A percentile compares a stretch with the other conserved stretches of the same genome.
These are phyloP conservation scores for Colletotrichum orbiculare DNA, from an alignment of 2,329 filamentous ascomycete genomes.

Conservation along the genomic window DNA sequence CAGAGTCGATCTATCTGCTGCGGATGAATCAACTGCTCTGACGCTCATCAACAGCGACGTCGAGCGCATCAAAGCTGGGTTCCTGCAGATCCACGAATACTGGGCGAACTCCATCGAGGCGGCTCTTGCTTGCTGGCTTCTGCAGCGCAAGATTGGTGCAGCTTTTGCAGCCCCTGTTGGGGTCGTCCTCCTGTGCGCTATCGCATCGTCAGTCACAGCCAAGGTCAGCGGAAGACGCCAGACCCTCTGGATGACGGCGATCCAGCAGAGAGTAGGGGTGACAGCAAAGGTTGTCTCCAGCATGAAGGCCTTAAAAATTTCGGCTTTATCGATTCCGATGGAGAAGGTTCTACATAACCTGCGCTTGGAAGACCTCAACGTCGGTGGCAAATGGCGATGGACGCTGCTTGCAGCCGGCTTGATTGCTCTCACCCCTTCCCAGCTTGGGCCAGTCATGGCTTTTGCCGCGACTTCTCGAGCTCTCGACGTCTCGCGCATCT, in stretches of 20 bases:
- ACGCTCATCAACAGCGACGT: no score
- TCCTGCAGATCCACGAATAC: no score
- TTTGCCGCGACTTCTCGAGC: background rate
- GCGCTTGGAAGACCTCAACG: background rate
- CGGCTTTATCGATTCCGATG: conserved; percentile 46
- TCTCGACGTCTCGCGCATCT: background rate
- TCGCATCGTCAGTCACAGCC: background rate
- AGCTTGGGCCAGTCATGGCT: background rate
- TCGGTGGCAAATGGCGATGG: background rate
- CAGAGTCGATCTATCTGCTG: no score
- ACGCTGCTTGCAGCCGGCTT: background rate
- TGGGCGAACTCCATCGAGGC: no score
- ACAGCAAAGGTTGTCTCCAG: conserved; percentile 43
- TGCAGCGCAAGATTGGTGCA: background rate
- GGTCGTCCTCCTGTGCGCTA: background rate
- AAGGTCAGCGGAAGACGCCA: conserved; percentile 29
- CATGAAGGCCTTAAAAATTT: conserved; percentile 53
- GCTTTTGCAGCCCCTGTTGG: background rate
- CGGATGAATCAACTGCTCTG: no score
- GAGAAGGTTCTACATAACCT: conserved; percentile 44
- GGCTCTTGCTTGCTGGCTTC: no score
- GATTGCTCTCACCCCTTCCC: background rate
- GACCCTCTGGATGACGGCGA: conserved; percentile 39
- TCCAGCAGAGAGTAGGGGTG: conserved; percentile 41
- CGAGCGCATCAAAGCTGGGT: no score